These are phyloP conservation scores for Dryadomyces quercivorus DNA, from an alignment of 2,329 filamentous ascomycete genomes.

Conservation along the genomic window DNA sequence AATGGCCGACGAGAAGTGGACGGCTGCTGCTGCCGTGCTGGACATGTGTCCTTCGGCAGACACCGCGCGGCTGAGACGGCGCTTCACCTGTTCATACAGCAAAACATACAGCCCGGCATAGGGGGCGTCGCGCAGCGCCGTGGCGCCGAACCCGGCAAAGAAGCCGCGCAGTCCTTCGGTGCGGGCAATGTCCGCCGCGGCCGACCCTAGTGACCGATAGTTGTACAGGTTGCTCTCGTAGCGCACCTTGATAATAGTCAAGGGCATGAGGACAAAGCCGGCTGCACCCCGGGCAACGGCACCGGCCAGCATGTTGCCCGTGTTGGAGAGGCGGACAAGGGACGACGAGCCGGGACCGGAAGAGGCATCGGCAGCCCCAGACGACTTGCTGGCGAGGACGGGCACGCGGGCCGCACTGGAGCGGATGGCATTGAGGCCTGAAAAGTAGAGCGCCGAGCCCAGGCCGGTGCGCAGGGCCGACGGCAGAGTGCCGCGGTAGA, in stretches of 20 bases:
- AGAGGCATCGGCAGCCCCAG: conserved; percentile 1
- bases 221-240: conserved; percentile 83
- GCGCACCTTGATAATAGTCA: conserved; percentile 92
- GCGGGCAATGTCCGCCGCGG: conserved; percentile 60
- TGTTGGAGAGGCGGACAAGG: conserved; percentile 70
- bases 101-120: conserved; percentile 92
- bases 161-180: conserved; percentile 71
- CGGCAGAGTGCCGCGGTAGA: conserved; percentile 89
- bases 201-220: conserved; percentile 64
- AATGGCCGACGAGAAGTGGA: conserved; percentile 79
- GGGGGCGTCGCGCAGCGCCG: conserved; percentile 85
- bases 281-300: conserved; percentile 74
- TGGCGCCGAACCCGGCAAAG: conserved; percentile 89
- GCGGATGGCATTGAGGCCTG: conserved; percentile 72
- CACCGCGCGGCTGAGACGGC: conserved; percentile 28
- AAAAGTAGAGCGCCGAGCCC: conserved; percentile 90
- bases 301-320: conserved; percentile 75
- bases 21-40: conserved; percentile 42
- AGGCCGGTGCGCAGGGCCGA: conserved; percentile 89
- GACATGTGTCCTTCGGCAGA: conserved; percentile 16
- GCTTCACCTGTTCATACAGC: conserved; percentile 81
- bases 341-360: conserved; percentile 22
- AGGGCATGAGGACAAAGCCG: conserved; percentile 85
- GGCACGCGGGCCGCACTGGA: conserved; percentile 43
- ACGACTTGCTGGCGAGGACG: conserved; percentile 18